Conservation (phyloP, 2,329 filamentous ascomycete species). For the Ascochyta rabiei region DNA sequence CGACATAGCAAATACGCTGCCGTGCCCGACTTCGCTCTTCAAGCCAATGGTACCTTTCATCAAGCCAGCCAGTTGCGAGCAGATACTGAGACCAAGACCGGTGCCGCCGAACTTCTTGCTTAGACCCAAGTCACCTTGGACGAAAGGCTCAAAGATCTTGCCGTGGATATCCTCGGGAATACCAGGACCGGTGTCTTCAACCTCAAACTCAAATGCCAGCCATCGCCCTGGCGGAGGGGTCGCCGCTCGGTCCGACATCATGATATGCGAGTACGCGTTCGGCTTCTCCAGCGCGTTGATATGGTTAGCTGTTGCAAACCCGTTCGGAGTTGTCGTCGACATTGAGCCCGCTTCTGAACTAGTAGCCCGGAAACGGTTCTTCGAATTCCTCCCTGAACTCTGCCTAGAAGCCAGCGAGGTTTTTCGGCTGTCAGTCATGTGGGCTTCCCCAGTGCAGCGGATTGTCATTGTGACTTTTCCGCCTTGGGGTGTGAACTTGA, state of each 20-base stretch:
- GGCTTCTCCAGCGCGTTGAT: conserved; percentile 53
- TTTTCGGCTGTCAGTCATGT: conserved; percentile 51
- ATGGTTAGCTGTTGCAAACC: conserved; percentile 51
- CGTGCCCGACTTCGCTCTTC: conserved; percentile 72
- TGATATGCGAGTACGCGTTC: conserved; percentile 42
- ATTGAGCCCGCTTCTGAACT: conserved; percentile 41
- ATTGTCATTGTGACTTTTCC: conserved; percentile 80
- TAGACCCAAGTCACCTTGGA: conserved; percentile 87
- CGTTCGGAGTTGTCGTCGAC: conserved; percentile 33
- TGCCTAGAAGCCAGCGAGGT: conserved; percentile 53
- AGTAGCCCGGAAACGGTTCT: conserved; percentile 35
- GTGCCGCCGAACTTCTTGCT: conserved; percentile 92
- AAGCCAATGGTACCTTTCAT: conserved; percentile 82
- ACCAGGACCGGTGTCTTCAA: conserved; percentile 85
- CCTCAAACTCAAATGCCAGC: conserved; percentile 85
- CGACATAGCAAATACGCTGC: conserved; percentile 81
- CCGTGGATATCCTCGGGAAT: conserved; percentile 79
- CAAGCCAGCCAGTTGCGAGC: conserved; percentile 79
- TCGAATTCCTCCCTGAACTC: conserved; percentile 47
- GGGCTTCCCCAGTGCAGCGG: conserved; percentile 69
- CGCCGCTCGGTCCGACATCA: conserved; percentile 44
- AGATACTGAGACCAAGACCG: conserved; percentile 86
- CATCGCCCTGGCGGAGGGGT: conserved; percentile 66
- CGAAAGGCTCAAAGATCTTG: conserved; percentile 90
- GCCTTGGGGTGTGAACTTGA: conserved; percentile 84